Base-by-base conservation (phyloP, 768 basidiomycete species). In the Hysterangium stoloniferum region DNA sequence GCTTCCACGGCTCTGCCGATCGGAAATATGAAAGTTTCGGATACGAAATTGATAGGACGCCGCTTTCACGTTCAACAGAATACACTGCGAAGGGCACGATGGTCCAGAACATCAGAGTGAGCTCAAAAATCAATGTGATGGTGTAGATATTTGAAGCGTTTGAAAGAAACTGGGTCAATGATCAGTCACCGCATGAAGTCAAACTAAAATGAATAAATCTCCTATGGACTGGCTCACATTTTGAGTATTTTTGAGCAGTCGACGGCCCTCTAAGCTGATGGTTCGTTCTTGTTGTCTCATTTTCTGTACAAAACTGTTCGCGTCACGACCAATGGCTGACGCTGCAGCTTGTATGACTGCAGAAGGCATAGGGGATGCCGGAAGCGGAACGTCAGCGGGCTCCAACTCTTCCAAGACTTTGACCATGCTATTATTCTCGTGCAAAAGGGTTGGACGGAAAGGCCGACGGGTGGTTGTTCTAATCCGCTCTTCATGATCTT, bases 91-190 rank as follows among this genome's bases (percentile, higher is more conserved):
- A 83, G 0, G 82, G 81, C 44, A 80, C 68, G 20, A 80, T 67
- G 11, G 61, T 64, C 41, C 66, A 68, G 13, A 84, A 57, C 33
- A 86, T 67, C 54, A 75, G 77, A 1, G 77, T 17, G 5, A 83
- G 59, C 59, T 86, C 84, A 15, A 71, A 56, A 7, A 79, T 45
- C 6, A 75, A 71, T 0, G 79, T 79, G 36, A 80, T 54, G 17
- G 71, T 69, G 70, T 75, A 79, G 37, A 86, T 78, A 52, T 80
- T 79, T 32, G 68, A 70, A 1, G 83, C 78, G 55, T 77, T 78
- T n/a, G 84, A 86, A 8, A 84, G 68, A 47, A 77, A 76, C 83
- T 72, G 36, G n/a, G 17, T 9, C 29, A 4, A 2, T 4, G 4
- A 29, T 51, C 17, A 51, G 48, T 19, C 2, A 17, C 19, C 3